Evolutionary conservation across 2,329 filamentous ascomycete species (phyloP).

Genomic region (Neophaeococcomyces aloes): DNA sequence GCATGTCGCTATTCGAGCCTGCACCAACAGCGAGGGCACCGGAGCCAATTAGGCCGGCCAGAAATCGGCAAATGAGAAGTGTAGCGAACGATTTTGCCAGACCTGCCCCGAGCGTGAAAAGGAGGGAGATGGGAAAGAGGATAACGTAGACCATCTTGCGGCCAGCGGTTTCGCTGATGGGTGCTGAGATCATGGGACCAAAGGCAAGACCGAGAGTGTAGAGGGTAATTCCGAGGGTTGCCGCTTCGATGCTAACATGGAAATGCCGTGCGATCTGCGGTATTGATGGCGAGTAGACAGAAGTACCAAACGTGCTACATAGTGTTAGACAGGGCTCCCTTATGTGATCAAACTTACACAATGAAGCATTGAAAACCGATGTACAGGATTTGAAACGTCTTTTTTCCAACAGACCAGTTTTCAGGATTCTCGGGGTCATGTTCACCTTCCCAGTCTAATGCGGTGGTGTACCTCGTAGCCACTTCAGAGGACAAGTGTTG

Average conservation of each 20-base stretch:
- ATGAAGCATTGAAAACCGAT: slow-evolving; percentile 17
- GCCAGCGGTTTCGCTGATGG: slow-evolving; percentile 61
- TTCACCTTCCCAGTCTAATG: slow-evolving; percentile 46
- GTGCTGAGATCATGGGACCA: slow-evolving; percentile 62
- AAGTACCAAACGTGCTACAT: slow-evolving; percentile 24
- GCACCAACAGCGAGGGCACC: slow-evolving; percentile 59
- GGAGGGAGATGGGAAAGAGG: slow-evolving; percentile 53
- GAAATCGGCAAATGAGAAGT: slow-evolving; percentile 62
- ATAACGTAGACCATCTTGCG: slow-evolving; percentile 59
- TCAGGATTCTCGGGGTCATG: slow-evolving; percentile 49
- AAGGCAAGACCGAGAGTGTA: slow-evolving; percentile 64
- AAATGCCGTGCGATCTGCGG: slow-evolving; percentile 44
- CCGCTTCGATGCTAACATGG: slow-evolving; percentile 23
- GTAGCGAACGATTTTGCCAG: slow-evolving; percentile 55
- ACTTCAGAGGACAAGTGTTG: background rate
- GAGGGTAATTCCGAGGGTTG: slow-evolving; percentile 53
- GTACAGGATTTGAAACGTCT: slow-evolving; percentile 27
- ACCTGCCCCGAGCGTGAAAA: slow-evolving; percentile 35
- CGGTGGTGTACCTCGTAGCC: slow-evolving; percentile 8
- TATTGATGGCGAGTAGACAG: slow-evolving; percentile 31
- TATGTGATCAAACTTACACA: slow-evolving; percentile 10
- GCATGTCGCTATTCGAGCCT: slow-evolving; percentile 57
- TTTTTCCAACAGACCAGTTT: slow-evolving; percentile 45
- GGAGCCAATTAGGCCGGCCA: slow-evolving; percentile 62
- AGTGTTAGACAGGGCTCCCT: slow-evolving; percentile 7